Evolutionary conservation across 352 stramenopile species (phyloP).

Genomic region (Globisporangium canariense): DNA sequence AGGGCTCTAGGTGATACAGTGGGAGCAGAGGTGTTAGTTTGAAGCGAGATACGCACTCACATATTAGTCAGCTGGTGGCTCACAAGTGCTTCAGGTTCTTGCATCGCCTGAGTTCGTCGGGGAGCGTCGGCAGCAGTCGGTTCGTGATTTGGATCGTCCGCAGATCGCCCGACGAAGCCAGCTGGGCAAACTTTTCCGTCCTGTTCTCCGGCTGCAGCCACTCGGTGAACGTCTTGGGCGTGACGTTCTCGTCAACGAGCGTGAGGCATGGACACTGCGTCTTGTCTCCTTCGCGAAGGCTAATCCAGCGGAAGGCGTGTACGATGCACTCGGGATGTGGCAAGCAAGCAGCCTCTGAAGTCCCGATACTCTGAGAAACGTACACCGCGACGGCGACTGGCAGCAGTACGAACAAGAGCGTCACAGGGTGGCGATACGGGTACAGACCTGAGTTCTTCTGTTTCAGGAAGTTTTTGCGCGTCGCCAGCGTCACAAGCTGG

Average conservation of each 20-base stretch:
- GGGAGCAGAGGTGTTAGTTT: too few species aligned
- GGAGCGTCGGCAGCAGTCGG: conserved; percentile 6
- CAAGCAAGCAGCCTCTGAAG: not conserved
- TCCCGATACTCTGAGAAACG: conserved; percentile 7
- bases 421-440: conserved; percentile 12
- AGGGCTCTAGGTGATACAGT: not conserved
- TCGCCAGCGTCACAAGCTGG: not conserved
- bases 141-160: conserved; percentile 33
- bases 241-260: conserved; percentile 23
- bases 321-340: conserved; percentile 13
- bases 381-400: not conserved
- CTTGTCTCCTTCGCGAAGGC: not conserved
- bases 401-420: conserved; percentile 1
- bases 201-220: conserved; percentile 21
- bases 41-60: too few species aligned
- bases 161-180: conserved; percentile 25
- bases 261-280: conserved; percentile 29
- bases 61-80: not conserved
- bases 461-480: not conserved
- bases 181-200: conserved; percentile 16
- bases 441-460: not conserved
- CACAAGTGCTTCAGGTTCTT: conserved; percentile 27
- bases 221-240: conserved; percentile 15
- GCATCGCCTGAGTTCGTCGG: conserved; percentile 8
- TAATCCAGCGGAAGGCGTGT: conserved; percentile 8